Evolutionary conservation across 2,329 filamentous ascomycete species (phyloP), one percentile per base, ranked within the genome.

Genomic region (Pseudodiploospora longispora): DNA sequence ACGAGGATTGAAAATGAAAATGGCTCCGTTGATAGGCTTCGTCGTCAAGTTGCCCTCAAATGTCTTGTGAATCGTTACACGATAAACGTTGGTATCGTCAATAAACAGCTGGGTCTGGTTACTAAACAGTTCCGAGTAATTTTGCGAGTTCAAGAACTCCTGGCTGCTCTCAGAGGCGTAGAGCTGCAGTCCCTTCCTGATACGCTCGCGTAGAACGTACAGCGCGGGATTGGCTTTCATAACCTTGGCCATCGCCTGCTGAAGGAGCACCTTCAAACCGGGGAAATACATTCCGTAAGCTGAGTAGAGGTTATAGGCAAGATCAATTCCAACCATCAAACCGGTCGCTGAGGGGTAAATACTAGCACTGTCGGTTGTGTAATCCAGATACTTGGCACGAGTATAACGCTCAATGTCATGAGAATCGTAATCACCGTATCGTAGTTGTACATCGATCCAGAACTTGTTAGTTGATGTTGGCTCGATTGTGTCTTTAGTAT

Each of bases 1-100:
- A 47, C 91, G 82, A n/a, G 94, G 93, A 63, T 98, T 98, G 79
- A 98, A 97, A 61, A 98, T 98, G 74, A 98, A 98, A 63, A 98
- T 97, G 38, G 94, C 93, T 62, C 93, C 93, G 64, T 98, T 98
- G 75, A 98, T 98, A 4, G 93, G 93, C 68, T 98, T 98, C 2
- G 93, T 98, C 0, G 93, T 98, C 78, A 98, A 74, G 62, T 98
- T 98, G 57, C 93, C 93, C 66, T 98, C 93, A 51, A 98, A 98
- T 0, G 93, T 98, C 79, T 98, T 98, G 75, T 98, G 93, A 51
- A 98, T 98, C 1, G 93, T 98, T 49, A 98, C 93, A 71, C 93
- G 90, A 63, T 98, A 98, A 41, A 98, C 94, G 58, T 98, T 98
- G 48, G 93, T 98, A 62, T 98, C 93, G 57, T 98, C 93, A 52